Evolutionary conservation across 257 asterid genomes (phyloP).

Genomic region (Nicotiana otophora): DNA sequence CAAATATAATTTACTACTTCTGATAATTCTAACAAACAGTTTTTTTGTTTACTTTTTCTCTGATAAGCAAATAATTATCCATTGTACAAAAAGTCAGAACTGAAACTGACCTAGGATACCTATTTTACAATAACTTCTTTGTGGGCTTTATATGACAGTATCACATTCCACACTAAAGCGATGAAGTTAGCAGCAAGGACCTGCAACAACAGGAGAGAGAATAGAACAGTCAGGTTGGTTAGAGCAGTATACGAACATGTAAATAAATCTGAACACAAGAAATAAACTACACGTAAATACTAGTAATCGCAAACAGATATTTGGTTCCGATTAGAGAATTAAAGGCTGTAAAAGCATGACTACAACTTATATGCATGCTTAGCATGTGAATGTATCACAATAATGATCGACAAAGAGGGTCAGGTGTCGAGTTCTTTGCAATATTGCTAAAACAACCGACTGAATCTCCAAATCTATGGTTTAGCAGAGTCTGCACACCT

Average conservation of each 20-base stretch:
- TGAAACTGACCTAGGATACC: conserved; percentile 24
- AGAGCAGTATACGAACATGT: neutral
- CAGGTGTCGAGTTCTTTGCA: neutral
- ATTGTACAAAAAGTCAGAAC: neutral
- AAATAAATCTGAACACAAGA: neutral
- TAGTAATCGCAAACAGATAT: neutral
- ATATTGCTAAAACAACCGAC: neutral
- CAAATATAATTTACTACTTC: neutral
- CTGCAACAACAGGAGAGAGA: conserved; percentile 29
- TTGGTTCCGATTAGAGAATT: neutral
- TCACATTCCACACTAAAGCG: conserved; percentile 73
- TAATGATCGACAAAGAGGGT: neutral
- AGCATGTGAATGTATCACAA: neutral
- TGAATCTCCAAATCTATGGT: neutral
- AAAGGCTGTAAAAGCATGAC: neutral
- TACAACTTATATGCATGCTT: neutral
- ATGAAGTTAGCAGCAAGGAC: conserved; percentile 86
- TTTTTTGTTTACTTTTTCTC: neutral
- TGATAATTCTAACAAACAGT: neutral
- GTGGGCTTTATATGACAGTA: conserved; percentile 87
- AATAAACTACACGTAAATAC: neutral
- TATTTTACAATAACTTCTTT: conserved; percentile 60
- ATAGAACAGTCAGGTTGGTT: neutral
- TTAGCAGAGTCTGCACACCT: neutral
- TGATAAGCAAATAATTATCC: neutral